A percentile compares a stretch with the other conserved stretches of the same genome.
phyloP scores from a whole-genome alignment of 805 yeast species.

The Myxozyma neotropica region DNA sequence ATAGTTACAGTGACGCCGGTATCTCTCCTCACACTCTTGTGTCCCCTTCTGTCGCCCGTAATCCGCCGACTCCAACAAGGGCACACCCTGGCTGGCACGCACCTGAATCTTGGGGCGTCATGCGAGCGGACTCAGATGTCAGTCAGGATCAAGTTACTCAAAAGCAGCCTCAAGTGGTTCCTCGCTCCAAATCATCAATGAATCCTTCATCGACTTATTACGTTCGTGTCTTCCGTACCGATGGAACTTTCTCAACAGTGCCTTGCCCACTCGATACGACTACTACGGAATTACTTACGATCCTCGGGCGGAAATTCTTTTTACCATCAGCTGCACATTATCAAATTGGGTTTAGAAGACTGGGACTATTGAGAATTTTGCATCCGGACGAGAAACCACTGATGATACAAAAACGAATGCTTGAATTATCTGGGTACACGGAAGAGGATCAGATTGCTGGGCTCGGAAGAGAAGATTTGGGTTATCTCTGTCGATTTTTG shows the following conservation, averaged over 20 bases:
- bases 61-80: background rate
- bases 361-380: constrained; percentile 51
- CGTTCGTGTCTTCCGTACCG: constrained; percentile 77
- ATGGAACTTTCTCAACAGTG: constrained; percentile 81
- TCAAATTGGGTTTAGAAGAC: constrained; percentile 62
- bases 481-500: constrained; percentile 78
- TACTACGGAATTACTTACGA: constrained; percentile 69
- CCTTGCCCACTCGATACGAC: constrained; percentile 78
- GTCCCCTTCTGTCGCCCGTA: background rate
- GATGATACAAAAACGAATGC: constrained; percentile 69
- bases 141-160: background rate
- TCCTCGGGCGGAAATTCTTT: constrained; percentile 76
- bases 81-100: constrained; percentile 50
- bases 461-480: constrained; percentile 80
- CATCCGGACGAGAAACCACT: constrained; percentile 76
- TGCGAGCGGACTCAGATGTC: constrained; percentile 7
- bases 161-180: constrained; percentile 6
- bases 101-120: constrained; percentile 67
- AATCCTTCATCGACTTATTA: constrained; percentile 42
- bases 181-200: constrained; percentile 4
- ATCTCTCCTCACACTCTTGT: constrained; percentile 5
- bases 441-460: constrained; percentile 75
- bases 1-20: background rate
- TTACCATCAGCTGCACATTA: constrained; percentile 69
- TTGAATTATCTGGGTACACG: constrained; percentile 75